Evolutionary conservation across 208 protist species (phyloP), one percentile per base, ranked within the genome.

Genomic region (Trypanosoma rangeli): DNA sequence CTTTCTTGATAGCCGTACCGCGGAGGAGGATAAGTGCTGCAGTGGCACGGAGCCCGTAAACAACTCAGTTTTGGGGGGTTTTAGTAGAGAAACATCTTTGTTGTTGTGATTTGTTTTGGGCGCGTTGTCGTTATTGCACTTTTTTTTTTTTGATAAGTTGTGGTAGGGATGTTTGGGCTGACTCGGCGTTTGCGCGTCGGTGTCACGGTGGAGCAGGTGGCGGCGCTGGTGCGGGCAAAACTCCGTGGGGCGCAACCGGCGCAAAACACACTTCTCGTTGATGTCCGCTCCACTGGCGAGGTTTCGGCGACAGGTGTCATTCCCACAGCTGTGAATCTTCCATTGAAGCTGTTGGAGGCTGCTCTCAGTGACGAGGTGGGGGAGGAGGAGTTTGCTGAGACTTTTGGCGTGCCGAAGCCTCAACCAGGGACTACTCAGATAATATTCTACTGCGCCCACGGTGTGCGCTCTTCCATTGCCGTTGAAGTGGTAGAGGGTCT

Each of bases 401-500:
- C 67, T 24, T 89, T 87, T 53, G 81, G 81, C 16, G 62, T 76
- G 0, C 44, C 78, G 37, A 78, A 83, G n/a, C 85, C 85, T 22
- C 61, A 79, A 1, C 69, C 46, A 22, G 76, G 75, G 4, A 56
- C 65, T 5, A 78, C 83, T 16, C 79, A 86, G 64, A 49, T 94
- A 12, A 70, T 94, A 56, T 87, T 94, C 62, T 94, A 94, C 78
- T 91, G 88, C 68, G 80, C 80, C 0, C 80, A 87, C 52, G 88
- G 88, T 9, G 74, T 89, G 5, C 83, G 88, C 24, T 94, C 88
- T 35, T 78, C 80, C 8, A 69, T 80, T 9, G 88, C 88, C 22
- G 74, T 76, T 18, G 88, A 94, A 70, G 58, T 91, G 22, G 83
- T 74, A 18, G 88, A 89, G 67, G 70, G 79, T 64, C 44, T 86